Percentiles rank a stretch among this genome's conserved stretches.
Evolutionary conservation across 768 basidiomycete species (phyloP).

Genomic region (Xanthoconium purpureum): DNA sequence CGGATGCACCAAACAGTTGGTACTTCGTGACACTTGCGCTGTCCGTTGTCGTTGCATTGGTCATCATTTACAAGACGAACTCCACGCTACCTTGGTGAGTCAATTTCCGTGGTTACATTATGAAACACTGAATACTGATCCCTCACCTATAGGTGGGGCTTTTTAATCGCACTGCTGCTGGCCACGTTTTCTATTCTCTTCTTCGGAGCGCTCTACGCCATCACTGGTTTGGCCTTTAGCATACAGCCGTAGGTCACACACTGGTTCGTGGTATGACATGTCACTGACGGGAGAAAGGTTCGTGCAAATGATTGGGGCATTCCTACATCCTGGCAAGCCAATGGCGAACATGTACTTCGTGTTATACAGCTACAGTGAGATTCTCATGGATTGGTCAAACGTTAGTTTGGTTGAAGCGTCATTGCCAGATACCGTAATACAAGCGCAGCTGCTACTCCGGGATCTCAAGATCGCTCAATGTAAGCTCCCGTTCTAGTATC

Average conservation of each 20-base stretch:
- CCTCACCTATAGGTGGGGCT: slow-evolving; percentile 37
- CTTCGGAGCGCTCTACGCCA: slow-evolving; percentile 52
- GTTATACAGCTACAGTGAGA: slow-evolving; percentile 47
- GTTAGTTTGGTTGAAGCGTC: slow-evolving; percentile 38
- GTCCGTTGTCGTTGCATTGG: slow-evolving; percentile 49
- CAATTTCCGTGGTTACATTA: background rate
- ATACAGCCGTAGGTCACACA: slow-evolving; percentile 24
- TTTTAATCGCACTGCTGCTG: slow-evolving; percentile 49
- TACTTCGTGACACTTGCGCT: slow-evolving; percentile 26
- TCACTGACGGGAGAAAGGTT: slow-evolving; percentile 18
- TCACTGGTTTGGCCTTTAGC: slow-evolving; percentile 36
- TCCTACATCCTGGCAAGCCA: slow-evolving; percentile 35
- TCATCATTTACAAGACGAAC: slow-evolving; percentile 50
- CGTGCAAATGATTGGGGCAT: slow-evolving; percentile 38
- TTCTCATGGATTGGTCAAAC: slow-evolving; percentile 16
- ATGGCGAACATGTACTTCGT: slow-evolving; percentile 44
- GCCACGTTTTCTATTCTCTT: slow-evolving; percentile 52
- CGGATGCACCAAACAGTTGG: slow-evolving; percentile 36
- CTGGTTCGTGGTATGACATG: background rate
- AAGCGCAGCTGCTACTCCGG: slow-evolving; percentile 50
- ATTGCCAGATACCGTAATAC: slow-evolving; percentile 46
- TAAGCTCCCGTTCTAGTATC: background rate
- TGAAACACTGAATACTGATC: background rate
- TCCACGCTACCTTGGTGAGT: slow-evolving; percentile 52
- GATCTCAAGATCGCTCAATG: slow-evolving; percentile 42